Conservation (phyloP, 2,329 filamentous ascomycete species). For the Colletotrichum trifolii region DNA sequence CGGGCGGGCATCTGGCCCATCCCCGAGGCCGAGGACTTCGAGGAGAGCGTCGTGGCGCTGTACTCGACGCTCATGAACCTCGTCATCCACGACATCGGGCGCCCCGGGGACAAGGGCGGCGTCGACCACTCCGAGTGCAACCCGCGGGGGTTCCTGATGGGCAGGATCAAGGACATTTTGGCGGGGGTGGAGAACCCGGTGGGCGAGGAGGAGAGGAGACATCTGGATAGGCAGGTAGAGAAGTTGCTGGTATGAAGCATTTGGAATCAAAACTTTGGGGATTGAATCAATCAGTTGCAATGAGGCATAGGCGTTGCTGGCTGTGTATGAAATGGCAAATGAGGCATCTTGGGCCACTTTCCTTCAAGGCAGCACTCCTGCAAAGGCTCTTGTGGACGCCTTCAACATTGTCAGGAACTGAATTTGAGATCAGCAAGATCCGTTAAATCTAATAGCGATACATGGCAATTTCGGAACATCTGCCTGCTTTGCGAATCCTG, state of each 20-base stretch:
- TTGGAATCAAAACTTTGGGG: no score
- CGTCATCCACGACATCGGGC: constrained; percentile 44
- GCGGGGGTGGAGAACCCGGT: constrained; percentile 37
- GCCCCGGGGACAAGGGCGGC: constrained; percentile 21
- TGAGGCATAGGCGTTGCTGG: no score
- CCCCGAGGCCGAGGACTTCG: constrained; percentile 40
- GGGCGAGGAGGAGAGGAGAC: constrained; percentile 19
- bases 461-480: no score
- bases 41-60: constrained; percentile 41
- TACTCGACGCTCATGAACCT: constrained; percentile 41
- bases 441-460: no score
- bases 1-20: constrained; percentile 47
- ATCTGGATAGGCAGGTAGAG: constrained; percentile 33
- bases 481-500: no score
- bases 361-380: no score
- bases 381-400: no score
- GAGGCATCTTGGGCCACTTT: no score
- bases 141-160: constrained; percentile 37
- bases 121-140: constrained; percentile 41
- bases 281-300: no score
- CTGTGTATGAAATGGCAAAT: no score
- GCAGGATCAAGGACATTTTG: constrained; percentile 38
- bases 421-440: no score
- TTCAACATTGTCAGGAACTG: no score
- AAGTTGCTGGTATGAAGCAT: constrained; percentile 18